Evolutionary conservation across 805 yeast species (phyloP), one percentile per base, ranked within the genome.

Genomic region (Lipomyces yamanashiensis): DNA sequence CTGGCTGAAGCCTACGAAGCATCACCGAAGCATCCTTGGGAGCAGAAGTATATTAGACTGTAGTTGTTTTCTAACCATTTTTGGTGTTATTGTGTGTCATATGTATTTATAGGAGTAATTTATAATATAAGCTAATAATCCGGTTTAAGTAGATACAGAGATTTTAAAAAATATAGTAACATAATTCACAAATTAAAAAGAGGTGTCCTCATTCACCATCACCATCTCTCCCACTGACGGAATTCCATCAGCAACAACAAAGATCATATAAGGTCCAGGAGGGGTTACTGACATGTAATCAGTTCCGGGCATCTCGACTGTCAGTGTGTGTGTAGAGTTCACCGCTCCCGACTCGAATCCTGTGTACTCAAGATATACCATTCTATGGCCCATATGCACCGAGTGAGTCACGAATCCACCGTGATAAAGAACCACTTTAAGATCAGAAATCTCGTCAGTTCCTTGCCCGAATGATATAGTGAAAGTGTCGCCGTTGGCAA

Each of bases 1-100:
- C 65, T 71, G 63, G 73, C 73, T 7, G 72, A 70, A 51, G 48
- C 68, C 15, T 68, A 59, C 50, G 67, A 68, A 21, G 37, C 66
- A 17, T 13, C 17, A 7, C 12, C 51, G 49, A 45, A 41, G 17
- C 13, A 45, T 13, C 7, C 37, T 3, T 59, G 39, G 56, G 56
- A 41, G 36, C 36, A 43, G 39, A 58, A 40, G 21, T 50, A 41
- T 19, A 34, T 34, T 12, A 37, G 49, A 19, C 36, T 39, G 8
- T 40, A 33, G 17, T 19, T n/a, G 10, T 52, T 39, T 23, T 10
- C 1, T 21, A 6, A 21, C 10, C 41, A 39, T 15, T 12, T 7
- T 12, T 39, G 7, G 2, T 15, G 13, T 39, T 6, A 15, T n/a
- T 43, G 17, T n/a, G 21, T 39, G 7, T n/a, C 13, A 43, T n/a